A percentile compares a stretch with the other conserved stretches of the same genome.
Conservation (phyloP, 2,329 filamentous ascomycete genomes). For the Diaporthe amygdali region DNA sequence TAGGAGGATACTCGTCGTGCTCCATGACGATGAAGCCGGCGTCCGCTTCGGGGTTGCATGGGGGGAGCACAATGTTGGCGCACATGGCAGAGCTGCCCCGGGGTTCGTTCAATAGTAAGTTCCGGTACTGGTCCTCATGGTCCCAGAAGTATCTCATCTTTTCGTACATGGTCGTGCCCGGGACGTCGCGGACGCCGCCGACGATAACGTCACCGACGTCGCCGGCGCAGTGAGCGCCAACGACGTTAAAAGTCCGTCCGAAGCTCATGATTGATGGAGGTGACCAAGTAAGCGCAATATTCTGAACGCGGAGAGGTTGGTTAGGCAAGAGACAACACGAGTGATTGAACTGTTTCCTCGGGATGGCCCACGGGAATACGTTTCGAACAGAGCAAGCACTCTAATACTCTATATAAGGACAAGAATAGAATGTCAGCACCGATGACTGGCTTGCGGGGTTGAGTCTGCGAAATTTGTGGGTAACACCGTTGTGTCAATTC, state of each 20-base stretch:
- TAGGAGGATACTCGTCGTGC: not conserved
- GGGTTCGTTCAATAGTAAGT: constrained; percentile 51
- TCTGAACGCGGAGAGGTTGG: no score
- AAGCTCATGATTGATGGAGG: no score
- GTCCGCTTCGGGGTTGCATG: not conserved
- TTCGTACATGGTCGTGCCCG: constrained; percentile 51
- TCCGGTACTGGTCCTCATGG: constrained; percentile 44
- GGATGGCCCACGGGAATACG: no score
- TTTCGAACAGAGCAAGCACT: no score
- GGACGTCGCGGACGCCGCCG: constrained; percentile 50
- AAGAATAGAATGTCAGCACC: no score
- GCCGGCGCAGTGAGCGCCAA: constrained; percentile 45
- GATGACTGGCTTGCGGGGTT: no score
- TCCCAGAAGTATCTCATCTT: constrained; percentile 49
- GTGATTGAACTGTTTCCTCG: no score
- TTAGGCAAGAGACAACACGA: no score
- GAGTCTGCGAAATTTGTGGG: no score
- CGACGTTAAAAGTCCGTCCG: constrained; percentile 34
- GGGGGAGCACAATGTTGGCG: not conserved
- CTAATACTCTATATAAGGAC: no score
- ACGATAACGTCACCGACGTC: constrained; percentile 54
- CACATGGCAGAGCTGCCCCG: constrained; percentile 47
- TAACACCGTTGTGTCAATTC: no score
- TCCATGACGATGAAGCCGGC: constrained; percentile 1
- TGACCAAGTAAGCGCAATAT: no score